A percentile compares a stretch with the other conserved stretches of the same genome.
Evolutionary conservation across 2,329 filamentous ascomycete genomes (phyloP).

Genomic region (Ceratocystis lukuohia): DNA sequence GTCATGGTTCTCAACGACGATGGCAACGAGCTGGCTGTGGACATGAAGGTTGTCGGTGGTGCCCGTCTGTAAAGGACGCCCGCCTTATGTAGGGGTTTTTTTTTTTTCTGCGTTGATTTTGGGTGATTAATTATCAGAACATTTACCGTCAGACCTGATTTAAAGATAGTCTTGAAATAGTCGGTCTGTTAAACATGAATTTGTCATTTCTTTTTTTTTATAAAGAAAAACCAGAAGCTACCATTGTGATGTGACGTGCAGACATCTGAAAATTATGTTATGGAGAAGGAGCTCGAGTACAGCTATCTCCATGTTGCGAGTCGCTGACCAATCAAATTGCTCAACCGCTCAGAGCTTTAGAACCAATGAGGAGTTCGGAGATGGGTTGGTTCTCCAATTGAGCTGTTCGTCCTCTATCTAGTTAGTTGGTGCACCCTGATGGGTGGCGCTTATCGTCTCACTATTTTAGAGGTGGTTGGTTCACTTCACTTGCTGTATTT

Average conservation of each 20-base stretch:
- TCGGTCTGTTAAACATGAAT: slow-evolving; percentile 7
- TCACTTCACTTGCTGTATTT: not conserved
- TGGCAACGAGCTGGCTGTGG: slow-evolving; percentile 87
- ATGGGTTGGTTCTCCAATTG: not conserved
- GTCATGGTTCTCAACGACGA: slow-evolving; percentile 91
- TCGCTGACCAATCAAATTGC: not conserved
- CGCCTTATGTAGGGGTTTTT: not conserved
- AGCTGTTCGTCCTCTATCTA: not conserved
- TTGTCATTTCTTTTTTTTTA: not conserved
- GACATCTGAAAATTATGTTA: too few species aligned
- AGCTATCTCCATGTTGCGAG: too few species aligned
- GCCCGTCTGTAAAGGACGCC: slow-evolving; percentile 45
- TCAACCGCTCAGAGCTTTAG: too few species aligned
- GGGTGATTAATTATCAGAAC: slow-evolving; percentile 11
- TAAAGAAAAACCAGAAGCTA: not conserved
- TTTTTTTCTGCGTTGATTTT: slow-evolving; percentile 13
- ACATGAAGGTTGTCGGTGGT: slow-evolving; percentile 96
- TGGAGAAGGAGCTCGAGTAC: not conserved
- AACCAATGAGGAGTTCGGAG: too few species aligned
- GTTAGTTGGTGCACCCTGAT: not conserved
- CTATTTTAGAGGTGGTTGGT: not conserved
- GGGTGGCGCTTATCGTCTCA: not conserved
- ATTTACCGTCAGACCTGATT: slow-evolving; percentile 9
- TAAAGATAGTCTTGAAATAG: slow-evolving; percentile 6
- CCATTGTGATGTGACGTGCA: too few species aligned